Percentiles rank a stretch among this genome's conserved stretches.
Conservation (phyloP, 192 early-diverging fungal genomes). For the Paraglomus brasilianum region DNA sequence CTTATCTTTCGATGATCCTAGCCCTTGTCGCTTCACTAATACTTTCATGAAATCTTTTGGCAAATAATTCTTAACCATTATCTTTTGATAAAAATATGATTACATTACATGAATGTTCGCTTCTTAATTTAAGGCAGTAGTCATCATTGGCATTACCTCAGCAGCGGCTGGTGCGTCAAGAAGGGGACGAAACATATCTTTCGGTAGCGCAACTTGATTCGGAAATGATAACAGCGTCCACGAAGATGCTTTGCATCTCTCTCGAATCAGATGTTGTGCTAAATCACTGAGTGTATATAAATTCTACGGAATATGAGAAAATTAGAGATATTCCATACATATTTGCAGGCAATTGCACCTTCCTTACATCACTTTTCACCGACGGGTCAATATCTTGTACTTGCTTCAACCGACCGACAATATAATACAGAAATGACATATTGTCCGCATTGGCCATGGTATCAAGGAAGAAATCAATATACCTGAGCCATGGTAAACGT, state of each 20-base stretch:
- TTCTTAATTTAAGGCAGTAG: background rate
- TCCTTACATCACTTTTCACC: slow-evolving; percentile 50
- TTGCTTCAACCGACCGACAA: slow-evolving; percentile 75
- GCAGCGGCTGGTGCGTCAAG: slow-evolving; percentile 8
- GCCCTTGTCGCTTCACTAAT: slow-evolving; percentile 13
- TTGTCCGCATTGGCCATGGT: slow-evolving; percentile 79
- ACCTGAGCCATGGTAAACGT: slow-evolving; percentile 36
- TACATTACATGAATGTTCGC: too few relatives aligned
- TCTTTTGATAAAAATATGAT: background rate
- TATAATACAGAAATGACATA: slow-evolving; percentile 77
- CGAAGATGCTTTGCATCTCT: slow-evolving; percentile 64
- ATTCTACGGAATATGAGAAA: slow-evolving; percentile 39
- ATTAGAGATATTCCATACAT: background rate
- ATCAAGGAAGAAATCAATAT: slow-evolving; percentile 85
- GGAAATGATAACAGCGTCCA: slow-evolving; percentile 86
- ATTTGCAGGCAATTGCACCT: too few relatives aligned
- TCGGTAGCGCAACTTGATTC: slow-evolving; percentile 61
- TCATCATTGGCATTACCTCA: slow-evolving; percentile 42
- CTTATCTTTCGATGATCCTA: too few relatives aligned
- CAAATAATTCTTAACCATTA: slow-evolving; percentile 22
- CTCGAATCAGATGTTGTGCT: slow-evolving; percentile 74
- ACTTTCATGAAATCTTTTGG: slow-evolving; percentile 24
- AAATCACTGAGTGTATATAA: slow-evolving; percentile 86
- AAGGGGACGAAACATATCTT: slow-evolving; percentile 64
- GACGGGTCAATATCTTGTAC: slow-evolving; percentile 54